Evolutionary conservation across 2,329 filamentous ascomycete species (phyloP).

Genomic region (Hypoxylon sp.): DNA sequence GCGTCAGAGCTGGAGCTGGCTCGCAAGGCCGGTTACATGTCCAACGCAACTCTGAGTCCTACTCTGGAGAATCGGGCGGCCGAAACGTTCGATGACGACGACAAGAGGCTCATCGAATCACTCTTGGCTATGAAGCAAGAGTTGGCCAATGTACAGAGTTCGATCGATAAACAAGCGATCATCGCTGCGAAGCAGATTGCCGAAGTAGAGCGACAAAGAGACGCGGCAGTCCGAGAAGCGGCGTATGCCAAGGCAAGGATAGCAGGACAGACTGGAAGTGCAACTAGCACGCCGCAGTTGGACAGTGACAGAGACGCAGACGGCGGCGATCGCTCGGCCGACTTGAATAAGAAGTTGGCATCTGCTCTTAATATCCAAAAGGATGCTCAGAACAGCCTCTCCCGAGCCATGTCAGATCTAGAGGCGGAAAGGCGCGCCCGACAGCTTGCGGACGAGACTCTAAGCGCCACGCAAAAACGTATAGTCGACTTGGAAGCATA

Average conservation of each 20-base stretch:
- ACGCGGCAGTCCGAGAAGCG: constrained; percentile 92
- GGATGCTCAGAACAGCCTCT: constrained; percentile 80
- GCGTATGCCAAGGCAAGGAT: constrained; percentile 94
- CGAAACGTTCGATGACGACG: constrained; percentile 88
- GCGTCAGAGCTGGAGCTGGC: constrained; percentile 93
- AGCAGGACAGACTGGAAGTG: constrained; percentile 76
- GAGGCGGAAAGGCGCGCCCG: constrained; percentile 82
- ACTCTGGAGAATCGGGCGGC: constrained; percentile 77
- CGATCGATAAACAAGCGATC: constrained; percentile 87
- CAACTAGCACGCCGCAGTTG: constrained; percentile 65
- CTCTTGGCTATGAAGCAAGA: constrained; percentile 91
- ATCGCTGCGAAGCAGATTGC: constrained; percentile 88
- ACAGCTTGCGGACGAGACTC: constrained; percentile 87
- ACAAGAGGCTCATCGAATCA: constrained; percentile 90
- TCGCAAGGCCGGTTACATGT: constrained; percentile 84
- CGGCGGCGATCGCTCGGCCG: constrained; percentile 66
- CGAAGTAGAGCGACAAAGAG: constrained; percentile 92
- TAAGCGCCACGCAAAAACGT: constrained; percentile 81
- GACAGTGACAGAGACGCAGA: constrained; percentile 67
- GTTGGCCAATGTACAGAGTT: constrained; percentile 85
- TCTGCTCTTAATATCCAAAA: constrained; percentile 78
- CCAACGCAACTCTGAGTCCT: constrained; percentile 73
- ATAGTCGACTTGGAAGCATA: constrained; percentile 84
- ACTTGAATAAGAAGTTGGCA: constrained; percentile 85
- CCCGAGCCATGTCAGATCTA: constrained; percentile 73